phyloP scores from a whole-genome alignment of 257 asterid species.

The Penstemon eatonii region DNA sequence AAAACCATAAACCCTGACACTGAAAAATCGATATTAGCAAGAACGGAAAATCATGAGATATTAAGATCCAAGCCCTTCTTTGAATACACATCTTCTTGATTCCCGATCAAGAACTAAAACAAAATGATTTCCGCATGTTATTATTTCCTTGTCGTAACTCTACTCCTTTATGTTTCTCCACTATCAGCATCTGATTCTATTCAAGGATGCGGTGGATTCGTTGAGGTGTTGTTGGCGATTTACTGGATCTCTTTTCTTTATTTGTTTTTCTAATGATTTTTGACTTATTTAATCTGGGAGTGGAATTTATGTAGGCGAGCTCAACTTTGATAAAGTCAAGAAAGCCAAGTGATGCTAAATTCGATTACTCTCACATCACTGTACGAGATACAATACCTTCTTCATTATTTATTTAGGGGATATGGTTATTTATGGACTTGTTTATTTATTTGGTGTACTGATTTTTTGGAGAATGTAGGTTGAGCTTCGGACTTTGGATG shows the following conservation, averaged over 20 bases:
- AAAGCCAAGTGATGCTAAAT: constrained; percentile 65
- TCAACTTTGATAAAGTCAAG: constrained; percentile 76
- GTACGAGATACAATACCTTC: constrained; percentile 30
- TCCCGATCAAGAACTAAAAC: constrained; percentile 25
- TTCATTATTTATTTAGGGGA: neutral
- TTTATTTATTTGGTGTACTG: constrained; percentile 6
- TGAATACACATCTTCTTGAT: constrained; percentile 7
- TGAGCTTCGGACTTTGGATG: constrained; percentile 88
- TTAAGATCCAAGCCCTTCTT: constrained; percentile 30
- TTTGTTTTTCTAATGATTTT: constrained; percentile 5
- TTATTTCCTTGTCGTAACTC: constrained; percentile 24
- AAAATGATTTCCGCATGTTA: constrained; percentile 37
- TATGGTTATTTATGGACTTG: neutral
- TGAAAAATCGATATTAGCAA: constrained; percentile 17
- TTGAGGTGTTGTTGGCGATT: constrained; percentile 56
- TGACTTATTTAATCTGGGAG: constrained; percentile 11
- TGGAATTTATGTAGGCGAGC: constrained; percentile 58
- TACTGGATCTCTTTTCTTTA: constrained; percentile 8
- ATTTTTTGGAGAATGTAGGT: constrained; percentile 48
- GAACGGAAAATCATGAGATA: constrained; percentile 29
- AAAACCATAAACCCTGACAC: constrained; percentile 32
- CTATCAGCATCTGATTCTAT: constrained; percentile 61
- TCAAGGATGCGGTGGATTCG: constrained; percentile 97
- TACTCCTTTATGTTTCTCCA: constrained; percentile 33
- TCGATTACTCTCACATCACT: constrained; percentile 88